Conservation (phyloP, 371 early-diverging fungal genomes). For the Mucor saturninus region DNA sequence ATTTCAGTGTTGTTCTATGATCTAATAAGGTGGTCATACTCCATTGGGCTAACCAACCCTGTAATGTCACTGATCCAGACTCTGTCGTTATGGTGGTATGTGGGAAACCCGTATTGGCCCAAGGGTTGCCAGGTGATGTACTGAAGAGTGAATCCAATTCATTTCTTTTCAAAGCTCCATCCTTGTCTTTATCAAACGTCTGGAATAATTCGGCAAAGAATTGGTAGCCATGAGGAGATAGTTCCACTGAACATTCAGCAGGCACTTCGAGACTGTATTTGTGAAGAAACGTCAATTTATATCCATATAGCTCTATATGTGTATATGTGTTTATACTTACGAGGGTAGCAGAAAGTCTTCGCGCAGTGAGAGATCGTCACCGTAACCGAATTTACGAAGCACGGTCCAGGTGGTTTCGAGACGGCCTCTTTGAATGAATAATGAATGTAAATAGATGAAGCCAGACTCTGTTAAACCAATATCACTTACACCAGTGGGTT, state of each 20-base stretch:
- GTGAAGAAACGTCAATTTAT: too few relatives aligned
- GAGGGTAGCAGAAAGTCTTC: constrained; percentile 88
- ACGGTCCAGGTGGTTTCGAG: constrained; percentile 98
- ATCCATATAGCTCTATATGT: too few relatives aligned
- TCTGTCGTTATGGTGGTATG: constrained; percentile 90
- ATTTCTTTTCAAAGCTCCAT: constrained; percentile 85
- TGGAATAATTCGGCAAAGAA: constrained; percentile 95
- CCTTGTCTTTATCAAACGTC: constrained; percentile 93
- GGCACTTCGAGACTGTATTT: constrained; percentile 80
- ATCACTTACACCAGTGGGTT: constrained; percentile 85
- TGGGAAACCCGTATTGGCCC: constrained; percentile 87
- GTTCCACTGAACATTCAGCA: constrained; percentile 88
- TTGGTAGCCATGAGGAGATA: constrained; percentile 92
- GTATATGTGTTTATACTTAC: constrained; percentile 36
- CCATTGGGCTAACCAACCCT: constrained; percentile 98
- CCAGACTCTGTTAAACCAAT: constrained; percentile 87
- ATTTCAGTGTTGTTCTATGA: constrained; percentile 84
- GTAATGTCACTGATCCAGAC: constrained; percentile 88
- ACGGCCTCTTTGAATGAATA: constrained; percentile 95
- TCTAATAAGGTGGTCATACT: constrained; percentile 96
- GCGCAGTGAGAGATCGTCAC: constrained; percentile 86
- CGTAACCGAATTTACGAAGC: constrained; percentile 93
- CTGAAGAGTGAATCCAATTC: constrained; percentile 89
- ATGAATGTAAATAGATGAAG: constrained; percentile 89
- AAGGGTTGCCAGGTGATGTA: constrained; percentile 90